A percentile compares a stretch with the other conserved stretches of the same genome.
Conservation (phyloP, 2,329 filamentous ascomycete genomes). For the Catunica adiposa region DNA sequence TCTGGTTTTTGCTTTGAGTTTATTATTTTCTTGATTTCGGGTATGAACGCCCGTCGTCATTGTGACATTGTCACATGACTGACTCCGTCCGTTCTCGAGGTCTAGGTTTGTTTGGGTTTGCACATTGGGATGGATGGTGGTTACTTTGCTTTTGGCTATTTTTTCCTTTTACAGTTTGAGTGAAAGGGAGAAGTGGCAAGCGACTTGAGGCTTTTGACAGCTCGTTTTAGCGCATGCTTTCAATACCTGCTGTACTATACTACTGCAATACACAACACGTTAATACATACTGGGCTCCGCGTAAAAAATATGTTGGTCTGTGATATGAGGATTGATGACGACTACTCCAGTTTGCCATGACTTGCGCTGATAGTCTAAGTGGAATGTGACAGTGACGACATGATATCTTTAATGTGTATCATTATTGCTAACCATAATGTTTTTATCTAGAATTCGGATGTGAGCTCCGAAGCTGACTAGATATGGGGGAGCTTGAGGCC, state of each 20-base stretch:
- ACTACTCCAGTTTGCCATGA: not conserved
- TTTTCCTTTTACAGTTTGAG: not conserved
- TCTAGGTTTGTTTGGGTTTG: conserved; percentile 1
- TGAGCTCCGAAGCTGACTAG: too few relatives aligned
- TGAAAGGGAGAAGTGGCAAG: not conserved
- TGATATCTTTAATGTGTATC: too few relatives aligned
- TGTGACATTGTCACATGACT: not conserved
- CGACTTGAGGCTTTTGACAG: not conserved
- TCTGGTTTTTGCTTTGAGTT: not conserved
- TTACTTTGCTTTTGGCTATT: not conserved
- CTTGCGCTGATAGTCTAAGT: not conserved
- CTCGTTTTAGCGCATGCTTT: not conserved
- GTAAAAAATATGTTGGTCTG: not conserved
- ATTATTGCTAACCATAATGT: too few relatives aligned
- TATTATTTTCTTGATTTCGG: not conserved
- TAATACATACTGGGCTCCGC: conserved; percentile 1
- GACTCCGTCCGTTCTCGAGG: not conserved
- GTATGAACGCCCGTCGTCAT: too few relatives aligned
- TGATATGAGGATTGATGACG: not conserved
- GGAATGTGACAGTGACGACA: not conserved
- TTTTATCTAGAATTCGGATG: too few relatives aligned
- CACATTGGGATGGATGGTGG: not conserved
- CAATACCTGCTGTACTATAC: conserved; percentile 6
- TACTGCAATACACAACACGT: not conserved
- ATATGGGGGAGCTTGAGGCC: too few relatives aligned